phyloP scores from a whole-genome alignment of 345 rosid species.

The Boechera retrofracta region DNA sequence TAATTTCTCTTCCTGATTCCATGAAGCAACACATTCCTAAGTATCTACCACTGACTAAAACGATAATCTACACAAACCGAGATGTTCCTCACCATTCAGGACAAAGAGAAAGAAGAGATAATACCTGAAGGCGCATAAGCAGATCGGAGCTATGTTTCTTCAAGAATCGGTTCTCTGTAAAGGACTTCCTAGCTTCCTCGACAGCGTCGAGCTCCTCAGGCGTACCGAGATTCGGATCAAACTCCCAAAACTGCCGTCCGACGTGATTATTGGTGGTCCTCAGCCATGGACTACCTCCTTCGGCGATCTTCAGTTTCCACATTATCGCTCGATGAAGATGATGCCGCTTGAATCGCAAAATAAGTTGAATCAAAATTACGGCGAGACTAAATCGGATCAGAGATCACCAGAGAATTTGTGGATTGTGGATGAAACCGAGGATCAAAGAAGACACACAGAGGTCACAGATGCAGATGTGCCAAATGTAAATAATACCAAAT shows the following conservation, averaged over 20 bases:
- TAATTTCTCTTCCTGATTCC: neutral
- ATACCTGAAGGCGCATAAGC: constrained; percentile 87
- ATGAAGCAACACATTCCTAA: constrained; percentile 16
- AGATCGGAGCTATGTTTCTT: constrained; percentile 88
- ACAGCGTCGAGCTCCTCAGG: constrained; percentile 66
- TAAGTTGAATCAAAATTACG: neutral
- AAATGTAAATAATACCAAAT: no score
- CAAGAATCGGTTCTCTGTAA: constrained; percentile 59
- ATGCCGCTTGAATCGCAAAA: constrained; percentile 1
- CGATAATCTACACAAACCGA: no score
- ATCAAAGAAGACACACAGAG: neutral
- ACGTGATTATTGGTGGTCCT: constrained; percentile 66
- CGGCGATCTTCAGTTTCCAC: constrained; percentile 93
- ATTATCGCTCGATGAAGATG: constrained; percentile 42
- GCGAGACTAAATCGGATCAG: neutral
- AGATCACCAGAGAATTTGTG: neutral
- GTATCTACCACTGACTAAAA: neutral
- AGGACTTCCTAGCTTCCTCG: constrained; percentile 64
- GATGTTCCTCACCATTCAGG: no score
- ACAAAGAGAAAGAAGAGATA: neutral
- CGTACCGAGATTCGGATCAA: constrained; percentile 70
- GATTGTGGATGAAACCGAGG: constrained; percentile 25
- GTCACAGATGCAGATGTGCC: neutral
- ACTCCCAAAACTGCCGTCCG: constrained; percentile 92
- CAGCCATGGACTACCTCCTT: constrained; percentile 82